A percentile compares a stretch with the other conserved stretches of the same genome.
These are phyloP conservation scores for Penicillium freii DNA, from an alignment of 2,329 filamentous ascomycete genomes.

Conservation along the genomic window DNA sequence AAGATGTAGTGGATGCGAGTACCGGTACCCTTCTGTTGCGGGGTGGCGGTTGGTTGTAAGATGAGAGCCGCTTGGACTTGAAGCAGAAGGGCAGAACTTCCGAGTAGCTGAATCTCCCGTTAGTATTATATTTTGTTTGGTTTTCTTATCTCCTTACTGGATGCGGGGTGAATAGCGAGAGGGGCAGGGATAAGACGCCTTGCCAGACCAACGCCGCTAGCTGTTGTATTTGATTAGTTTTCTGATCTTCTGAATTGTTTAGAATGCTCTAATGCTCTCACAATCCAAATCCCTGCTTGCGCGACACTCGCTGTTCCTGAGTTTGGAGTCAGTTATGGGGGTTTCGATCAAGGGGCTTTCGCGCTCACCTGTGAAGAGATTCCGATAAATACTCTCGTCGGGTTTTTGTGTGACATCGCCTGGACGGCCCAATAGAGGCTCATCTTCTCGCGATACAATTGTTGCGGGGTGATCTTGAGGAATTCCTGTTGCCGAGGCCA, in stretches of 20 bases:
- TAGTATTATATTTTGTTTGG: not conserved
- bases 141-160: slow-evolving; percentile 59
- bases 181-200: slow-evolving; percentile 64
- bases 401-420: slow-evolving; percentile 72
- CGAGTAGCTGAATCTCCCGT: slow-evolving; percentile 46
- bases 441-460: slow-evolving; percentile 54
- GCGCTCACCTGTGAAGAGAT: slow-evolving; percentile 69
- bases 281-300: slow-evolving; percentile 73
- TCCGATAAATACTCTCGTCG: slow-evolving; percentile 62
- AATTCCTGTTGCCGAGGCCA: slow-evolving; percentile 69
- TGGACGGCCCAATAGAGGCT: slow-evolving; percentile 67
- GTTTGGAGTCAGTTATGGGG: not conserved
- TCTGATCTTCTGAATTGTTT: not conserved
- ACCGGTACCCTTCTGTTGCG: slow-evolving; percentile 66
- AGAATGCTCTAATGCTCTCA: slow-evolving; percentile 39
- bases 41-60: slow-evolving; percentile 81
- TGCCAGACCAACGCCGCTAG: slow-evolving; percentile 76
- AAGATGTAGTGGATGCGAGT: slow-evolving; percentile 67
- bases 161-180: slow-evolving; percentile 85
- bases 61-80: slow-evolving; percentile 77
- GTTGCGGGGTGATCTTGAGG: slow-evolving; percentile 53
- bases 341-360: not conserved
- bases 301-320: slow-evolving; percentile 77
- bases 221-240: slow-evolving; percentile 32
- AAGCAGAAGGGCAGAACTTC: slow-evolving; percentile 63